Base-by-base conservation (phyloP, 768 basidiomycete genomes). In the Tulasnella calospora region DNA sequence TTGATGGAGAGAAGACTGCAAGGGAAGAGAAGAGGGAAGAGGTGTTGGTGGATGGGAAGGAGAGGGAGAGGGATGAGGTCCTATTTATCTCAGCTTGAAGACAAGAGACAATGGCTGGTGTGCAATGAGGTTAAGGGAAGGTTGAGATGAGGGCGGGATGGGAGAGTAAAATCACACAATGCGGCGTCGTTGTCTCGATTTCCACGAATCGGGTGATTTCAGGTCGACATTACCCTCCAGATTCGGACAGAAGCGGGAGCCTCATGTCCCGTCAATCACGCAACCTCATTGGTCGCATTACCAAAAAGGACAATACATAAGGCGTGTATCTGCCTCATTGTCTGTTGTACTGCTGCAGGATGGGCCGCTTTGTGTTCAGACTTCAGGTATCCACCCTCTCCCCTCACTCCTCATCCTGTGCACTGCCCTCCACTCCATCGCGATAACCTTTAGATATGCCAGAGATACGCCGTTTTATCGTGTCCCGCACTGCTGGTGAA, bases 21-120 rank as follows among this genome's bases (percentile, higher is more conserved):
- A n/a, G 46, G 13, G 46, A 46, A 19, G 47, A 19, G 23, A 9
- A 73, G 46, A 73, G 46, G 38, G 71, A 41, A 36, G 36, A 47
- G 23, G 36, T n/a, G 71, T 73, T 73, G 27, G 71, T 73, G 40
- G 71, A 27, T 73, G 71, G 21, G 46, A 36, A 27, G 35, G 40
- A n/a, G n/a, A n/a, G n/a, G n/a, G n/a, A n/a, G n/a, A n/a, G n/a
- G n/a, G n/a, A n/a, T 41, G 19, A 33, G 46, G 71, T 19, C 40
- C 71, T 47, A 35, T 73, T 73, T 73, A 73, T 73, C 40, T 73
- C n/a, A n/a, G n/a, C n/a, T n/a, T n/a, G n/a, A n/a, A n/a, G n/a
- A n/a, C 71, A 73, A 41, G 7, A 33, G 40, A 73, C 71, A 47
- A 47, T 12, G 71, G 71, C 36, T 73, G 71, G 23, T 23, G 36